Evolutionary conservation across 2,329 filamentous ascomycete species (phyloP).

Genomic region (Neoscytalidium dimidiatum): DNA sequence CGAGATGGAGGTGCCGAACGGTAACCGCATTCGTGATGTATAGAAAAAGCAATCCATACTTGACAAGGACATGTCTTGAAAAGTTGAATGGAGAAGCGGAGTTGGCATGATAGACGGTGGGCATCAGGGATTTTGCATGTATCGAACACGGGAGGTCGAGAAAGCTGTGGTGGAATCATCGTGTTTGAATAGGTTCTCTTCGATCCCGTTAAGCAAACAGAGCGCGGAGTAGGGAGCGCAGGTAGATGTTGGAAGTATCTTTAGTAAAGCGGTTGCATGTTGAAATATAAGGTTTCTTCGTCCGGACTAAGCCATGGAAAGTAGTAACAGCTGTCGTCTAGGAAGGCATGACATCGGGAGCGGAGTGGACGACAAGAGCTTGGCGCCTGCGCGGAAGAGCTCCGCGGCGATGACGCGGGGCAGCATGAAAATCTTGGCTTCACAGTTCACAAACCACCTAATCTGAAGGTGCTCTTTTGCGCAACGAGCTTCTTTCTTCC

Average conservation of each 20-base stretch:
- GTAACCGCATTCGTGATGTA: background rate
- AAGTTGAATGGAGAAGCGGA: background rate
- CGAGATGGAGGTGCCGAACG: conserved; percentile 59
- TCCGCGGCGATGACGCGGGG: conserved; percentile 5
- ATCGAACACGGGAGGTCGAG: background rate
- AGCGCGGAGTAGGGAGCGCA: conserved; percentile 3
- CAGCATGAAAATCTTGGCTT: background rate
- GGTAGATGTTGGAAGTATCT: conserved; percentile 1
- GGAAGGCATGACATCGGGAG: too few relatives aligned
- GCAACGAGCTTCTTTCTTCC: too few relatives aligned
- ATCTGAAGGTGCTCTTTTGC: too few relatives aligned
- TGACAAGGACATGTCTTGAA: background rate
- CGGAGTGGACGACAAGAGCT: background rate
- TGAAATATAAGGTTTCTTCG: background rate
- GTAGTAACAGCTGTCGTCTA: too few relatives aligned
- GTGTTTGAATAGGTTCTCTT: conserved; percentile 13
- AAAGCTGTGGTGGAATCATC: background rate
- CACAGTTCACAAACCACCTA: too few relatives aligned
- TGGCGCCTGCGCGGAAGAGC: conserved; percentile 3
- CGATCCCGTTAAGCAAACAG: background rate
- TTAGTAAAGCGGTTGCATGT: background rate
- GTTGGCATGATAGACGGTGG: conserved; percentile 9
- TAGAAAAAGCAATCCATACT: background rate
- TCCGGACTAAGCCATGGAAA: too few relatives aligned
- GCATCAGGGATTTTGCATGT: background rate